Evolutionary conservation across 2,329 filamentous ascomycete genomes (phyloP), one percentile per base, ranked within the genome.

Genomic region (Xylaria sp.): DNA sequence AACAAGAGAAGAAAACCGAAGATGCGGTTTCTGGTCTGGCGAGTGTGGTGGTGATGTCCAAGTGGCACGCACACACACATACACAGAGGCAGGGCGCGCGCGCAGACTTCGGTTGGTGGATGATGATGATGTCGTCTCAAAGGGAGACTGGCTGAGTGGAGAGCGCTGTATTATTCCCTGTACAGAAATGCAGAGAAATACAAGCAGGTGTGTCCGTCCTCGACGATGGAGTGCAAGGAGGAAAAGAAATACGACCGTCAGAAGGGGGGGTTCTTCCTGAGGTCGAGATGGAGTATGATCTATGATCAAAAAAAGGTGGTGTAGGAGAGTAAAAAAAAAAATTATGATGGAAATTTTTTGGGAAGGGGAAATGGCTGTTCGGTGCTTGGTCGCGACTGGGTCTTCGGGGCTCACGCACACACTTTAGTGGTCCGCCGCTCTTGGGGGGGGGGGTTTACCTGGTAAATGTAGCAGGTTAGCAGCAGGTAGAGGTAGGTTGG

Each of bases 341-440:
- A 63, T 63, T 59, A 61, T 56, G 60, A 60, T 53, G 57, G 64
- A 66, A 64, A 60, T 64, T 68, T 63, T 67, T 63, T 64, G 48
- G 52, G 60, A 62, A 62, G 60, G 61, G 60, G 58, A 57, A 64
- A 65, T 58, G 44, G 51, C 51, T 49, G 61, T 34, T 34, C 29
- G 16, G 29, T 34, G 54, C 54, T 56, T 56, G 50, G 50, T 56
- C 52, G 55, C 57, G 55, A 54, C 51, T 57, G 9, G 38, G 16
- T 34, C 9, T 24, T 18, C 13, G 18, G 52, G 54, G 55, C 47
- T 34, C 29, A 13, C 29, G 16, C 9, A 13, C 29, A 34, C 29
- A 34, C 8, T 34, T 26, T 34, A 34, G 29, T 34, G 29, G 29
- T 34, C 11, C 29, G 16, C 29, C 16, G 9, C 29, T 9, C 24